These are phyloP conservation scores for Pseudophaeomoniella oleicola DNA, from an alignment of 2,329 filamentous ascomycete genomes.

Conservation along the genomic window DNA sequence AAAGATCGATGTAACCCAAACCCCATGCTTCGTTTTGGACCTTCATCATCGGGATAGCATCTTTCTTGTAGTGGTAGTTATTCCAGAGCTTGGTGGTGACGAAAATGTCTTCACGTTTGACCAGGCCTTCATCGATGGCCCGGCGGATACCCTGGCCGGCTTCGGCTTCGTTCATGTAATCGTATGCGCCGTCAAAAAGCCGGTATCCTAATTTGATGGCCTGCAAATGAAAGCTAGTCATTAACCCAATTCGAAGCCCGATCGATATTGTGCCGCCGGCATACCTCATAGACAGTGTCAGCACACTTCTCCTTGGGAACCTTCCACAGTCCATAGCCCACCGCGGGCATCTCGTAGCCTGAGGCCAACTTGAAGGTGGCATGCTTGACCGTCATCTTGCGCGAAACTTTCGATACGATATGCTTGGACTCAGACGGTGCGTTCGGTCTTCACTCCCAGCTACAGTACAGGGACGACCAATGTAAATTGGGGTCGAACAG, in stretches of 20 bases:
- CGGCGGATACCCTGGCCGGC: conserved; percentile 62
- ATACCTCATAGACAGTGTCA: conserved; percentile 62
- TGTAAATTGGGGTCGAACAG: too few relatives aligned
- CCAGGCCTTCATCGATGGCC: conserved; percentile 66
- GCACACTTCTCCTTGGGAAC: conserved; percentile 58
- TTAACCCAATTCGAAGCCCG: background rate
- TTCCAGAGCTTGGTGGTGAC: conserved; percentile 91
- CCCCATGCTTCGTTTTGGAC: conserved; percentile 72
- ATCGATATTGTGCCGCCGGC: conserved; percentile 1
- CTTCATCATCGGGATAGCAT: conserved; percentile 59
- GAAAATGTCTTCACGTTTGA: conserved; percentile 78
- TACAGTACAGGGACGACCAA: too few relatives aligned
- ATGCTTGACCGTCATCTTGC: conserved; percentile 1
- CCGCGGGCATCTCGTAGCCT: conserved; percentile 24
- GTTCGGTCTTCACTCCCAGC: too few relatives aligned
- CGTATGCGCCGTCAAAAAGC: conserved; percentile 46
- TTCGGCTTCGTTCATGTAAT: conserved; percentile 74
- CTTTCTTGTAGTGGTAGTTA: conserved; percentile 70
- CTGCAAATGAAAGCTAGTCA: conserved; percentile 2
- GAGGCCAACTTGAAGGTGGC: conserved; percentile 5
- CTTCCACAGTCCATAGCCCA: conserved; percentile 55
- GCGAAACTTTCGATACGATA: too few relatives aligned
- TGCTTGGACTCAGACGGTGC: too few relatives aligned
- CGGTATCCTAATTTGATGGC: conserved; percentile 47
- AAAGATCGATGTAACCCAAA: conserved; percentile 81